phyloP scores from a whole-genome alignment of 306 rosid genomes.

The Lathyrus sativus region DNA sequence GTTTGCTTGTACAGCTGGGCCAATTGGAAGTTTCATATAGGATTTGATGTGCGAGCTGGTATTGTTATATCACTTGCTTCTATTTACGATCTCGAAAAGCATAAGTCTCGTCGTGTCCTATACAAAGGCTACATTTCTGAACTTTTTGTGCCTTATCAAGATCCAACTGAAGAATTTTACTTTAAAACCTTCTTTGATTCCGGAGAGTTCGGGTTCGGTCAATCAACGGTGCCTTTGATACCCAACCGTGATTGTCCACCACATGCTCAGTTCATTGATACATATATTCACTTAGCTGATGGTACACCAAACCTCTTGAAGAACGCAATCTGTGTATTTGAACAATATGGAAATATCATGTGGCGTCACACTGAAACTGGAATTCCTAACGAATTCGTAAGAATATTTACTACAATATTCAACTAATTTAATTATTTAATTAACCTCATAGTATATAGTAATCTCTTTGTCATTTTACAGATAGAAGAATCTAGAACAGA shows the following conservation, averaged over 20 bases:
- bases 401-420: background rate
- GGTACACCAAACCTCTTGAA: slow-evolving; percentile 17
- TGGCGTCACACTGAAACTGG: slow-evolving; percentile 50
- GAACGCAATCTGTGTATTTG: slow-evolving; percentile 45
- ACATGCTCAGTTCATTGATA: slow-evolving; percentile 35
- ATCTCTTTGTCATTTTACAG: background rate
- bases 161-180: slow-evolving; percentile 47
- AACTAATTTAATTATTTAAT: background rate
- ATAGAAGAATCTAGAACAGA: slow-evolving; percentile 36
- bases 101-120: slow-evolving; percentile 40
- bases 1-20: slow-evolving; percentile 45
- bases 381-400: slow-evolving; percentile 34
- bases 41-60: slow-evolving; percentile 47
- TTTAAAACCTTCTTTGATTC: slow-evolving; percentile 46
- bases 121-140: slow-evolving; percentile 51
- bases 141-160: slow-evolving; percentile 51
- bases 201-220: slow-evolving; percentile 50
- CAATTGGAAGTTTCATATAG: slow-evolving; percentile 49
- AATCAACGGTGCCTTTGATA: slow-evolving; percentile 33
- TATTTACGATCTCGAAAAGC: slow-evolving; percentile 41
- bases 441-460: too few species aligned
- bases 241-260: slow-evolving; percentile 46
- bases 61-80: slow-evolving; percentile 42
- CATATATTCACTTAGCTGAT: background rate
- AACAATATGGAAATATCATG: slow-evolving; percentile 37